Evolutionary conservation across 1,284 basidiomycete species (phyloP).

Genomic region (Apiotrichum sp.): DNA sequence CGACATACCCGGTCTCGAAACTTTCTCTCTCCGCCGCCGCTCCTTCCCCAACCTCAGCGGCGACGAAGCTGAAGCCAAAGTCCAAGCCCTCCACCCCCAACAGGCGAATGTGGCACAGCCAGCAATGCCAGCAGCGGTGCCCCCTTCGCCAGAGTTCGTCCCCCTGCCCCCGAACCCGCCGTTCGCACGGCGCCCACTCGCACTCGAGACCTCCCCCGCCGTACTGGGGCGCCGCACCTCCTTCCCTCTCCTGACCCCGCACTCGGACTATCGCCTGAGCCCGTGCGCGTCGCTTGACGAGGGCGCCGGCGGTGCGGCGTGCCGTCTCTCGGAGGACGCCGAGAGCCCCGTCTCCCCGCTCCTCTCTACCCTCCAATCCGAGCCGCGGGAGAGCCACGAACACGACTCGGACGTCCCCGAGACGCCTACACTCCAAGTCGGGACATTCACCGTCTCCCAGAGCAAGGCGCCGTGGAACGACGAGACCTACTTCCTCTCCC

Average conservation of each 20-base stretch:
- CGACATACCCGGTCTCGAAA: no score
- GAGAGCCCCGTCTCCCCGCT: background rate
- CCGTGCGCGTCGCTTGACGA: background rate
- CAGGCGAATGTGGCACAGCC: no score
- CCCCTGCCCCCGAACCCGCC: no score
- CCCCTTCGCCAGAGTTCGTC: no score
- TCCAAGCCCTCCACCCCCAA: no score
- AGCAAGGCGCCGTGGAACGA: background rate
- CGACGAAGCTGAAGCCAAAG: no score
- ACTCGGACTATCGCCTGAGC: background rate
- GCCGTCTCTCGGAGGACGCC: background rate
- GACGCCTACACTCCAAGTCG: background rate
- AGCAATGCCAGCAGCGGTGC: no score
- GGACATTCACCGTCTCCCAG: background rate
- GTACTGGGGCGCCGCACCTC: background rate
- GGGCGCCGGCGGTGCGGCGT: background rate
- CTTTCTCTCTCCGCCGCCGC: no score
- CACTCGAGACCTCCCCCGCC: no score
- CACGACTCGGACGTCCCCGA: background rate
- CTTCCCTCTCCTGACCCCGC: background rate
- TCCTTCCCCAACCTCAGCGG: no score
- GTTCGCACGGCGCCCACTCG: no score
- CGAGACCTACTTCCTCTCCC: background rate
- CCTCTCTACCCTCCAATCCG: background rate
- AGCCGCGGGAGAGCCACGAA: background rate